These are phyloP conservation scores for Heliosperma pusillum DNA, from an alignment of 148 eudicot genomes.

Conservation along the genomic window DNA sequence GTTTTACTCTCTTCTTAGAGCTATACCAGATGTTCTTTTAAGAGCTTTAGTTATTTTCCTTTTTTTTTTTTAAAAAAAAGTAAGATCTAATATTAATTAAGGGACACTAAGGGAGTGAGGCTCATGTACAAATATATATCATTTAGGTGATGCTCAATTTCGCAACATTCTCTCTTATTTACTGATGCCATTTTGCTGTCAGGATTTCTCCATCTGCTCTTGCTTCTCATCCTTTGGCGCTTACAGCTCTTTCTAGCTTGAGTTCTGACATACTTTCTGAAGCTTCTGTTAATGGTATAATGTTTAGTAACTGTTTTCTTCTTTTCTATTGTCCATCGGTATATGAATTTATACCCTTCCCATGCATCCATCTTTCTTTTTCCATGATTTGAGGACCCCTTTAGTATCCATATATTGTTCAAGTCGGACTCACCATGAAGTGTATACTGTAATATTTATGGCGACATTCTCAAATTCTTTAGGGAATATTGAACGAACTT, in stretches of 20 bases:
- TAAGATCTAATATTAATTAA: too few species aligned
- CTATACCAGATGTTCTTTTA: background rate
- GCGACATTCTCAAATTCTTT: too few species aligned
- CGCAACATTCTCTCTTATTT: background rate
- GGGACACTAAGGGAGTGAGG: too few species aligned
- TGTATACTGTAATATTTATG: too few species aligned
- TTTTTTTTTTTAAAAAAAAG: too few species aligned
- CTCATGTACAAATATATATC: too few species aligned
- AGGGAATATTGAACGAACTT: background rate
- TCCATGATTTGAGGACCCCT: constrained; percentile 7
- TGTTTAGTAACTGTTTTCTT: background rate
- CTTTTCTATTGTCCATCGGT: background rate
- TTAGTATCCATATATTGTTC: background rate
- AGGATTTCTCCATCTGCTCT: constrained; percentile 85
- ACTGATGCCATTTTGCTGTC: constrained; percentile 26
- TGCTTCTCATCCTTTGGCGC: constrained; percentile 88
- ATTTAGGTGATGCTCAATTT: background rate
- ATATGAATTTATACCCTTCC: background rate
- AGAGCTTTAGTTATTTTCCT: constrained; percentile 2
- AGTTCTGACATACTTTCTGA: constrained; percentile 71
- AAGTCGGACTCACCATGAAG: constrained; percentile 1
- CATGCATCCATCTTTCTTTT: background rate
- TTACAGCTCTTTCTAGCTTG: constrained; percentile 83
- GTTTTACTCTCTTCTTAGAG: constrained; percentile 16
- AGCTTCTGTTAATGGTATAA: constrained; percentile 81